phyloP scores from a whole-genome alignment of 163 green algal species.

The Chloroidium sp. region DNA sequence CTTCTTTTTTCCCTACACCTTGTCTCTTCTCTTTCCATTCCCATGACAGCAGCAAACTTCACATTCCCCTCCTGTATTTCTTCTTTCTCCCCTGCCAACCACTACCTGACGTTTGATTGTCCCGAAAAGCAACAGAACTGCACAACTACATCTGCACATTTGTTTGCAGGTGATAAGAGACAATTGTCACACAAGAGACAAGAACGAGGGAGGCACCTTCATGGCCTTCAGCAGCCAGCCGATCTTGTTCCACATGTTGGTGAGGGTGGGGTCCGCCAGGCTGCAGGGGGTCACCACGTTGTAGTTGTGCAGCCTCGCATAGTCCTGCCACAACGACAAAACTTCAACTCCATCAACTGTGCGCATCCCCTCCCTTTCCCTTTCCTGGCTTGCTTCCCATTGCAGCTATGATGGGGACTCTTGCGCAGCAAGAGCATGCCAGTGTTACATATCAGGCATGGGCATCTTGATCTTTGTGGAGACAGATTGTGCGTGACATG shows the following conservation, averaged over 20 bases:
- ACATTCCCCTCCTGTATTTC: not conserved
- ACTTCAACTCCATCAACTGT: not conserved
- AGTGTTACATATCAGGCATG: no score
- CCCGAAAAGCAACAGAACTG: not conserved
- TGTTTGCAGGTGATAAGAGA: not conserved
- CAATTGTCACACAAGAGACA: no score
- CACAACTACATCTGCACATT: not conserved
- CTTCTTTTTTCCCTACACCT: no score
- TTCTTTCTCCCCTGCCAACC: not conserved
- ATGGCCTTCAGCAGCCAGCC: constrained; percentile 5
- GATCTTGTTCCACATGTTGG: constrained; percentile 25
- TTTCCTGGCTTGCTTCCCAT: no score
- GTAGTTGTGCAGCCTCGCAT: constrained; percentile 16
- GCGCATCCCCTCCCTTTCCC: no score
- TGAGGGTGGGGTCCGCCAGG: constrained; percentile 12
- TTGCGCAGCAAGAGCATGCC: no score
- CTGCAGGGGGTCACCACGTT: not conserved
- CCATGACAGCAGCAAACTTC: no score
- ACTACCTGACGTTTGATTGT: not conserved
- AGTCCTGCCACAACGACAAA: constrained; percentile 8
- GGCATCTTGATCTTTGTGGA: no score
- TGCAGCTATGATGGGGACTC: no score
- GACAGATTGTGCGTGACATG: no score
- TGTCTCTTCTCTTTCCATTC: no score
- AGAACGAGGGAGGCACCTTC: not conserved